Base-by-base conservation (phyloP, 2,329 filamentous ascomycete species). In the Aspergillus texensis region DNA sequence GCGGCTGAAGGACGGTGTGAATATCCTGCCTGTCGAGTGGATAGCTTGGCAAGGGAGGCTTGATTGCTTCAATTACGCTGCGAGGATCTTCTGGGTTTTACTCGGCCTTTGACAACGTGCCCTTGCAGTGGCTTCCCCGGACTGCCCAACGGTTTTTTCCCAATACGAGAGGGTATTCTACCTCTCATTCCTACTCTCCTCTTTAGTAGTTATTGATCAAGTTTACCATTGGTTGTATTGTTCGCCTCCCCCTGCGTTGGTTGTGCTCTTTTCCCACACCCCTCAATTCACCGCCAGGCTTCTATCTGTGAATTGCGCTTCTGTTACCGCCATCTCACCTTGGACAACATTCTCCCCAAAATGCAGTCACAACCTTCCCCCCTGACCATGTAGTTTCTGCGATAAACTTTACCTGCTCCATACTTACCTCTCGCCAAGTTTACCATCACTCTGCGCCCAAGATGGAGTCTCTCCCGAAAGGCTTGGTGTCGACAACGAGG, bases 391-490 rank as follows among this genome's bases (percentile, higher is more conserved):
- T 66, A 67, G 65, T 52, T 46, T 41, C 36, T 64, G 57, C 53
- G 32, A 53, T 32, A 14, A 1, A 43, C 52, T 4, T 45, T 4
- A 46, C 39, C 32, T 26, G 39, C 46, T 50, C 46, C 41, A 50
- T 26, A 54, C 28, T 52, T n/a, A 21, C 48, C 48, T 34, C 48
- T 30, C 16, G 3, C 26, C 48, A 52, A 32, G 48, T n/a, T 52
- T n/a, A 52, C 21, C 48, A 30, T 16, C 26, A 28, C 36, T 21
- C 30, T 11, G 19, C 41, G 53, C 24, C 55, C 57, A 63, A 45
- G 34, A 82, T 82, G 80, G 74, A 77, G 32, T 72, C 67, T 65
- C 72, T 82, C 41, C 77, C 81, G 52, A 69, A 76, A 70, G 78
- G 78, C 45, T 74, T 83, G 67, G 74, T 84, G 58, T 76, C 76